Base-by-base conservation (phyloP, 371 early-diverging fungal genomes). In the Capniomyces stellatus region DNA sequence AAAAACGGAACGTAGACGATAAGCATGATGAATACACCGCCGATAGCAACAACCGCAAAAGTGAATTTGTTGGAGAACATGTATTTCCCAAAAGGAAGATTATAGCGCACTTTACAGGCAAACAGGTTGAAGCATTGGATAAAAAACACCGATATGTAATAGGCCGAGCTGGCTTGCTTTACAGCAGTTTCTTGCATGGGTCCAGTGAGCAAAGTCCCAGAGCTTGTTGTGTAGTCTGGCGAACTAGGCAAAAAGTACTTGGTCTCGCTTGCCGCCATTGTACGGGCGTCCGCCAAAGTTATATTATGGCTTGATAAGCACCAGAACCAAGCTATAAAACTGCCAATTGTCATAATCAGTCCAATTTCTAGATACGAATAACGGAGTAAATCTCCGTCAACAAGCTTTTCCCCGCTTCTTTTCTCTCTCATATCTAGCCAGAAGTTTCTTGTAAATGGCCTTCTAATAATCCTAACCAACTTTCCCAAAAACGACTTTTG, bases 91-190 rank as follows among this genome's bases (percentile, higher is more conserved):
- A 80, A 82, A 29, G 92, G 89, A 48, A 82, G 62, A 2, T 75
- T 69, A 56, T 79, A 72, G 13, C 79, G 71, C 30, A 81, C 75
- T 75, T 95, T 95, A 72, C 89, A 87, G 24, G 85, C 81, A 64
- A 93, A 90, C 72, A 89, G 62, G 71, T 94, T 96, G 75, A 87
- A 92, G 60, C 81, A 72, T 64, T 96, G 97, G 78, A 90, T 75
- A 23, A 96, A 70, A 46, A 73, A 64, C 49, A 88, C 66, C 60
- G 85, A 91, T 67, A 78, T 87, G 28, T 75, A 72, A 28, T 66
- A 43, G 35, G 60, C 67, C 1, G 88, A 79, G 60, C 89, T 89
- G 2, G 82, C 84, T 60, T 76, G 71, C 51, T 71, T 67, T 35
- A 81, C 59, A 44, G 73, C 72, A 15, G 70, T 70, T 22, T 67